Evolutionary conservation across 257 asterid species (phyloP).

Genomic region (Solanum pinnatisectum): DNA sequence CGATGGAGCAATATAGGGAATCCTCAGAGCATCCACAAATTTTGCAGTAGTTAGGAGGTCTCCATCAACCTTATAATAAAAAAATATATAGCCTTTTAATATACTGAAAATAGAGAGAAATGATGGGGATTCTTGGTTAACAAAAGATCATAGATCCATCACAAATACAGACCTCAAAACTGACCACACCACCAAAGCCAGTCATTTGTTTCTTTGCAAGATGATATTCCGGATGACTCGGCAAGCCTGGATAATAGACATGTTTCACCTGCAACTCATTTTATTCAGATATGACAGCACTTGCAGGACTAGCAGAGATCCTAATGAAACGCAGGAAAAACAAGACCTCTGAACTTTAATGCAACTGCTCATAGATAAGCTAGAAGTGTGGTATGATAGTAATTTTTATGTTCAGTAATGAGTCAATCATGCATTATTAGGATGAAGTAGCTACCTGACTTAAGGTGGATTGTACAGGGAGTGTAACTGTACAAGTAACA

Average conservation of each 20-base stretch:
- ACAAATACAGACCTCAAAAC: conserved; percentile 71
- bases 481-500: neutral
- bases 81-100: neutral
- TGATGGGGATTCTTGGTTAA: neutral
- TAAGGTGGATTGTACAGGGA: neutral
- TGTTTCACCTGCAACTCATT: conserved; percentile 46
- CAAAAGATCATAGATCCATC: neutral
- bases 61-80: conserved; percentile 57
- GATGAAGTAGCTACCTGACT: neutral
- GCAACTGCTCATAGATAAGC: neutral
- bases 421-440: neutral
- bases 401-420: neutral
- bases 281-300: neutral
- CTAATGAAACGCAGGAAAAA: neutral
- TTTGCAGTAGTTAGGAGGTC: conserved; percentile 63
- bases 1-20: conserved; percentile 90
- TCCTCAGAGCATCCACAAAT: conserved; percentile 67
- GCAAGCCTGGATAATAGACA: conserved; percentile 87
- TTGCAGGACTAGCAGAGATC: neutral
- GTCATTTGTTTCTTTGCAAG: conserved; percentile 87
- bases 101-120: neutral
- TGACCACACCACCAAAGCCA: conserved; percentile 95
- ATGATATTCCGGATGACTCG: conserved; percentile 79
- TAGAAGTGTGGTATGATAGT: neutral
- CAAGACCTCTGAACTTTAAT: neutral